A percentile compares a stretch with the other conserved stretches of the same genome.
These are phyloP conservation scores for Cucurbita pepo DNA, from an alignment of 306 rosid genomes.

Conservation along the genomic window DNA sequence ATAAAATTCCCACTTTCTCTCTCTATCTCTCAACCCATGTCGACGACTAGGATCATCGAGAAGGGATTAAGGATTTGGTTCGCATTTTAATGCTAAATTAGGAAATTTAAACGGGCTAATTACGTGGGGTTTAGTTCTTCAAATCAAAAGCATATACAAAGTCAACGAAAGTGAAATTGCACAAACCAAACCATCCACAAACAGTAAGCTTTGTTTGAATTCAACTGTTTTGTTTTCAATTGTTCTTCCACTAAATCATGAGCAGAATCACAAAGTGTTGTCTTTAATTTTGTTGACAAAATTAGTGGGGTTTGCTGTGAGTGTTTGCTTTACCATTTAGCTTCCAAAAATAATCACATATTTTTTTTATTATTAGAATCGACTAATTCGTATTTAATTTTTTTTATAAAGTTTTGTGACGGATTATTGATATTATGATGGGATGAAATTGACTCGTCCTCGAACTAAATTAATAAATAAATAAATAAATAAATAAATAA, in stretches of 20 bases:
- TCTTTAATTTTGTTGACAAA: neutral
- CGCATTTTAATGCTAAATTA: neutral
- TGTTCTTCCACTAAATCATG: neutral
- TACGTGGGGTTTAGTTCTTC: neutral
- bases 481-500: too few species aligned
- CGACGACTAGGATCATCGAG: neutral
- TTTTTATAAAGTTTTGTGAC: too few species aligned
- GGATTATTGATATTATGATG: too few species aligned
- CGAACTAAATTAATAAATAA: neutral
- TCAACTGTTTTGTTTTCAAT: neutral
- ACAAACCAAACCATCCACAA: neutral
- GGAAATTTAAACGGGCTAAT: slow-evolving; percentile 8
- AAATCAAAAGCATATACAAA: neutral
- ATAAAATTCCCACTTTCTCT: slow-evolving; percentile 31
- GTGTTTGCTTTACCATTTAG: neutral
- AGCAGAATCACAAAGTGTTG: neutral
- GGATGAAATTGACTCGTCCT: neutral
- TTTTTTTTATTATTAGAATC: too few species aligned
- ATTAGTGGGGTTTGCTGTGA: neutral
- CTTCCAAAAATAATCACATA: neutral
- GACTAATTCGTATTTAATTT: too few species aligned
- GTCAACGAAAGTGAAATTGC: neutral
- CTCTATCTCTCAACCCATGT: neutral
- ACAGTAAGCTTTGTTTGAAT: neutral
- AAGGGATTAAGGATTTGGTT: neutral